Base-by-base conservation (phyloP, 148 eudicot species). In the Silene latifolia region DNA sequence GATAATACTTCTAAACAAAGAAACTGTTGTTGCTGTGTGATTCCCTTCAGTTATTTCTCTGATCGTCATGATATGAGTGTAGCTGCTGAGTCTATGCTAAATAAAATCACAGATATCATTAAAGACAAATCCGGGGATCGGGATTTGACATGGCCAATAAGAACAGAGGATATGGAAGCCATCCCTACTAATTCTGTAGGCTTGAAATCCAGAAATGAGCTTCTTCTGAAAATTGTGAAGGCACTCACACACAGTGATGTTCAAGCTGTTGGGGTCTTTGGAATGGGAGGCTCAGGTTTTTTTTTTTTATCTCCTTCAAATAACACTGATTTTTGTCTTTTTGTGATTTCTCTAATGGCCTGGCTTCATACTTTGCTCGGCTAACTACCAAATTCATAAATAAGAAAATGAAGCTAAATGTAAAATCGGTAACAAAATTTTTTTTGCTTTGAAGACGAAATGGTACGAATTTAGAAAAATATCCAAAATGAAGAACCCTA, bases 51-150 rank as follows among this genome's bases (percentile, higher is more conserved):
- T n/a, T 19, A 5, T 60, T 19, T 19, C 63, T 20, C 23, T 60
- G 25, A 60, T 21, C 63, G 63, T 60, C 63, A 60, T 60, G 63
- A 60, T 20, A n/a, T n/a, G n/a, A n/a, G n/a, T n/a, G n/a, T n/a
- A n/a, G n/a, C n/a, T n/a, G n/a, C n/a, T n/a, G n/a, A 60, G 27
- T 20, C 27, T 60, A 60, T 60, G 63, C 25, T 60, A 6, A 10
- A 5, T 7, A 21, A 5, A 5, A 60, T 60, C 8, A 60, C 18
- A 20, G 19, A 6, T 60, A 19, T 60, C 11, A 21, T 9, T 60
- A 6, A 4, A 4, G 18, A 9, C 10, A 19, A 60, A 19, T 29
- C 63, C 8, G 24, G 10, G 63, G 5, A 21, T 60, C 23, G 9
- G 53, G 53, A 19, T 8, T 20, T 60, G 27, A 60, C 63, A 5